Evolutionary conservation across 1,139 yeast genomes (phyloP).

Genomic region (Yamadazyma jaroonii): DNA sequence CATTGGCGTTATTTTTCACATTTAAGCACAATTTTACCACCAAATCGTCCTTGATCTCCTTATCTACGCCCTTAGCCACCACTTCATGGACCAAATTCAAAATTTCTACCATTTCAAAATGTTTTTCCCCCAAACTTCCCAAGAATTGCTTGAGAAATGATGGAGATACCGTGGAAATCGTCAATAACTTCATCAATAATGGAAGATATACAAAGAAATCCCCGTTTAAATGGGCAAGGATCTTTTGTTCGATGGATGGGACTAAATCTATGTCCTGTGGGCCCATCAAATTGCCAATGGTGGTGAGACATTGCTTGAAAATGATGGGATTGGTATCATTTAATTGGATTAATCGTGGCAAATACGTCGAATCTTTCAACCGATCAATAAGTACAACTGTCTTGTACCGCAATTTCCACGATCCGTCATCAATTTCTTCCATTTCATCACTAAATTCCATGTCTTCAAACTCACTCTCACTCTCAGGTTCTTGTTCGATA

Average conservation of each 20-base stretch:
- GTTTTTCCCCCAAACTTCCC: neutral
- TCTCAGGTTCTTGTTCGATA: constrained; percentile 22
- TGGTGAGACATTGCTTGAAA: constrained; percentile 29
- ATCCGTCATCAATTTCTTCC: constrained; percentile 48
- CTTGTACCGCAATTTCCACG: constrained; percentile 68
- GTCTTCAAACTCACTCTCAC: constrained; percentile 25
- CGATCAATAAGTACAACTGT: constrained; percentile 44
- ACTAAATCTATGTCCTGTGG: neutral
- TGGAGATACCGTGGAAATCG: neutral
- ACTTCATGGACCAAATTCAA: neutral
- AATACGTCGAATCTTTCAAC: constrained; percentile 2
- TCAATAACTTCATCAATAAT: neutral
- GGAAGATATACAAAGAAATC: neutral
- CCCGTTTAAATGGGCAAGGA: neutral
- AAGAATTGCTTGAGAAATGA: neutral
- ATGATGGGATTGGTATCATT: constrained; percentile 43
- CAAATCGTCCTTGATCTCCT: neutral
- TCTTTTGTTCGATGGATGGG: neutral
- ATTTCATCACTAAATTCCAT: constrained; percentile 40
- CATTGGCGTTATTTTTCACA: neutral
- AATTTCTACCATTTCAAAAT: neutral
- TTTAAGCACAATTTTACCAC: neutral
- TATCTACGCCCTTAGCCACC: neutral
- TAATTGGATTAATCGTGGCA: constrained; percentile 9
- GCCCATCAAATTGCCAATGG: too few relatives aligned